Evolutionary conservation across 768 basidiomycete species (phyloP), one percentile per base, ranked within the genome.

Genomic region (Kwoniella europaea): DNA sequence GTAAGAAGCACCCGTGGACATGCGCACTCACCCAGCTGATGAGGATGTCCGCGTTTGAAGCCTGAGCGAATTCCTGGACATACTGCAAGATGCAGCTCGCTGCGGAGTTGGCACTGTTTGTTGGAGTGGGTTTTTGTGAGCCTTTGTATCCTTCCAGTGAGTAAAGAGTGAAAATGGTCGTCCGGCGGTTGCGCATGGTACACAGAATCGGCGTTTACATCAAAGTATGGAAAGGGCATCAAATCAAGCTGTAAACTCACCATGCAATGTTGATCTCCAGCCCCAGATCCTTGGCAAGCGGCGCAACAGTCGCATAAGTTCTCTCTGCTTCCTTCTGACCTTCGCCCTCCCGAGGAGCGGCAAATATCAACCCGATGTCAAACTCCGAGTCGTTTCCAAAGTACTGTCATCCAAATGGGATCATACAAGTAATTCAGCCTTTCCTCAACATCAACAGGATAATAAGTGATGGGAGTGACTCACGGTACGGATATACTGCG

Each of bases 251-350:
- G 27, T 27, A 27, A 29, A 52, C 72, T 67, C 55, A 76, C 74
- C 72, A 76, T 5, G 27, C 56, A 41, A 73, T 76, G 50, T 72
- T 61, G 50, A 75, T 69, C 4, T 62, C 61, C 10, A 76, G 55
- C 4, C 60, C 68, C 16, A 76, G 62, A 54, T 74, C 70, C 35
- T 63, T 16, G 6, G 75, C 75, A 10, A 76, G 61, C 10, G 75
- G 75, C 0, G 70, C 64, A 35, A 76, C 75, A n/a, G 75, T 76
- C 1, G 73, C 73, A 64, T 69, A 76, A 18, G 75, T 76, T 56
- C 75, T 42, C 44, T 76, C 75, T 6, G 67, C 64, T 9, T 74
- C 73, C 58, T 71, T 67, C 9, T 53, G 41, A 22, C 13, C 53
- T 41, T 71, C 71, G 15, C 27, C 59, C 18, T 44, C 42, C 41